Evolutionary conservation across 2,329 filamentous ascomycete genomes (phyloP).

Genomic region (Exophiala bonariae): DNA sequence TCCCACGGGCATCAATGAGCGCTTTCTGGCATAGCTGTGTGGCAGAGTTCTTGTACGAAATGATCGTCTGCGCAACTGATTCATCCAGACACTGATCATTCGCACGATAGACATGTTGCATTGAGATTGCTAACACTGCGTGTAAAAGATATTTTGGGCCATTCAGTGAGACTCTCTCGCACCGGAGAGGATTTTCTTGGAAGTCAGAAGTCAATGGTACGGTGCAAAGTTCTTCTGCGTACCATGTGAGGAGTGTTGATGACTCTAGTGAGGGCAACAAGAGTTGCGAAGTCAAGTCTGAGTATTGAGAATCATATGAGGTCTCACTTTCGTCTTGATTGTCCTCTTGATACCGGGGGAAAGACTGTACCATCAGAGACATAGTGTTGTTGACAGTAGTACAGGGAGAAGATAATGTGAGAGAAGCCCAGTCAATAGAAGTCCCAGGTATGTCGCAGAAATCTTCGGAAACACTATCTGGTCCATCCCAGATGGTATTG

Average conservation of each 20-base stretch:
- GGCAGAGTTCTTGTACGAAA: neutral
- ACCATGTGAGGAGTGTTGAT: neutral
- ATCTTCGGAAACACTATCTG: no score
- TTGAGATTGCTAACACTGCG: neutral
- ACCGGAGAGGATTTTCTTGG: neutral
- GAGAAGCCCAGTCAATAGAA: no score
- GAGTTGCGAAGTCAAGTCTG: no score
- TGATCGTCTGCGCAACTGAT: neutral
- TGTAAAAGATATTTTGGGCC: neutral
- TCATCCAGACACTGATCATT: neutral
- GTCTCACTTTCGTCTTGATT: no score
- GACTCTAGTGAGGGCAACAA: neutral
- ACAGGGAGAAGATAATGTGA: no score
- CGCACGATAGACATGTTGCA: neutral
- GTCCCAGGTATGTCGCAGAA: no score
- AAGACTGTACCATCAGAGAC: no score
- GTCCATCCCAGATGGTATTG: no score
- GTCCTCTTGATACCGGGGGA: no score
- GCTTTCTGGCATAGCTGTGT: neutral
- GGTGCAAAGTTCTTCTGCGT: neutral
- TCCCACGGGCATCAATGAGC: neutral
- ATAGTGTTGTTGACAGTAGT: no score
- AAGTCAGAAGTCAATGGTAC: neutral
- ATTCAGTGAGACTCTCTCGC: neutral
- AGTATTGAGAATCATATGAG: no score